Conservation (phyloP, 305 asterid genomes). For the Rubia balearica region DNA sequence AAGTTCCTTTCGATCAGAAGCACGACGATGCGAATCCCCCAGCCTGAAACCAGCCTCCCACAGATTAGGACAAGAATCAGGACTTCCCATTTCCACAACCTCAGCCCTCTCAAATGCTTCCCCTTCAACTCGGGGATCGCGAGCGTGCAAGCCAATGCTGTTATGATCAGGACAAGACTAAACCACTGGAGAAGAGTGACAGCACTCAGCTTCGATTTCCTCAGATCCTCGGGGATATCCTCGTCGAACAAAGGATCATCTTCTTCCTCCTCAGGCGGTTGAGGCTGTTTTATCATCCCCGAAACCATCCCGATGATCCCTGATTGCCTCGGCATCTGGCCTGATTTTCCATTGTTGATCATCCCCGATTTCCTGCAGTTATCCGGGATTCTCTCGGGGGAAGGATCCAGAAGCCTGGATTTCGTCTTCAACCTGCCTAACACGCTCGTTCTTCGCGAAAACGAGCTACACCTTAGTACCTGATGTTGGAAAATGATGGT, state of each 20-base stretch:
- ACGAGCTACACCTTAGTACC: constrained; percentile 59
- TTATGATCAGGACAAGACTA: constrained; percentile 33
- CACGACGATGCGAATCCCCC: constrained; percentile 47
- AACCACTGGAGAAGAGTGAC: constrained; percentile 30
- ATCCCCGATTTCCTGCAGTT: constrained; percentile 17
- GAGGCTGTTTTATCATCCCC: constrained; percentile 20
- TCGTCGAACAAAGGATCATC: constrained; percentile 47
- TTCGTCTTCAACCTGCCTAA: constrained; percentile 58
- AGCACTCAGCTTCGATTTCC: constrained; percentile 28
- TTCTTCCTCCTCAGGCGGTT: constrained; percentile 27
- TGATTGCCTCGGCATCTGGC: background rate
- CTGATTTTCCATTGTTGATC: constrained; percentile 20
- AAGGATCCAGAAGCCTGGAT: constrained; percentile 73
- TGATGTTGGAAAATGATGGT: too few species aligned
- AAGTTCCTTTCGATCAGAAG: constrained; percentile 46
- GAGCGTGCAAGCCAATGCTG: constrained; percentile 26
- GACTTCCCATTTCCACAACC: constrained; percentile 58
- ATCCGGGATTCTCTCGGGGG: constrained; percentile 33
- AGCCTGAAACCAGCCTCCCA: constrained; percentile 51
- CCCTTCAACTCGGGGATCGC: constrained; percentile 21
- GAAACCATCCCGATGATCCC: constrained; percentile 17
- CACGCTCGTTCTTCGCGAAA: constrained; percentile 41
- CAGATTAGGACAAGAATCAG: constrained; percentile 45
- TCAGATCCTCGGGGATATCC: constrained; percentile 46
- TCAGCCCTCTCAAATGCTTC: constrained; percentile 23